Percentiles rank a stretch among this genome's conserved stretches.
Conservation (phyloP, 1,284 basidiomycete species). For the Pyrrhoderma lamaoense region DNA sequence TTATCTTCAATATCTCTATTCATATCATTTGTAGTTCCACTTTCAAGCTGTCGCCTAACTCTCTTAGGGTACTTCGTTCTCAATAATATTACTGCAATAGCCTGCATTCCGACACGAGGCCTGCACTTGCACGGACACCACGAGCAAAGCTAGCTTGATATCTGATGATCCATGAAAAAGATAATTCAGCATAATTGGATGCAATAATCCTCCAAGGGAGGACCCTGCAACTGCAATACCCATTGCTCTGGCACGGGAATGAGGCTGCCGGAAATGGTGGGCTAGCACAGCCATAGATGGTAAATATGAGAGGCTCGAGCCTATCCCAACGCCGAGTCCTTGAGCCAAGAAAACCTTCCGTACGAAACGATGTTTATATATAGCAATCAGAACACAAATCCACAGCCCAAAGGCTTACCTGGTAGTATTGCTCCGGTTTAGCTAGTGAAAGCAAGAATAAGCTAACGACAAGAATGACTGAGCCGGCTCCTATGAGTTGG, state of each 20-base stretch:
- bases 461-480: slow-evolving; percentile 32
- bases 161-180: slow-evolving; percentile 20
- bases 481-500: slow-evolving; percentile 33
- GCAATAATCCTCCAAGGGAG: slow-evolving; percentile 24
- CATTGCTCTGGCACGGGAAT: slow-evolving; percentile 20
- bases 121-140: slow-evolving; percentile 26
- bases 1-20: neutral
- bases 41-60: neutral
- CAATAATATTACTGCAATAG: slow-evolving; percentile 25
- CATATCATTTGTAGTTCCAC: neutral
- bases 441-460: slow-evolving; percentile 39
- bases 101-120: slow-evolving; percentile 23
- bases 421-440: slow-evolving; percentile 35
- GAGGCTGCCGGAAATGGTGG: slow-evolving; percentile 20
- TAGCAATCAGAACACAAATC: slow-evolving; percentile 27
- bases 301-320: slow-evolving; percentile 18
- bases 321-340: slow-evolving; percentile 21
- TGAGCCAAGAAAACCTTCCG: slow-evolving; percentile 21
- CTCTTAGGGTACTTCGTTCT: slow-evolving; percentile 21
- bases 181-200: slow-evolving; percentile 27
- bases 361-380: slow-evolving; percentile 24
- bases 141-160: slow-evolving; percentile 20
- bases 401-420: slow-evolving; percentile 27
- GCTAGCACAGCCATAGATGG: slow-evolving; percentile 20
- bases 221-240: slow-evolving; percentile 22